Evolutionary conservation across 148 eudicot species (phyloP).

Genomic region (Spergularia bocconei): DNA sequence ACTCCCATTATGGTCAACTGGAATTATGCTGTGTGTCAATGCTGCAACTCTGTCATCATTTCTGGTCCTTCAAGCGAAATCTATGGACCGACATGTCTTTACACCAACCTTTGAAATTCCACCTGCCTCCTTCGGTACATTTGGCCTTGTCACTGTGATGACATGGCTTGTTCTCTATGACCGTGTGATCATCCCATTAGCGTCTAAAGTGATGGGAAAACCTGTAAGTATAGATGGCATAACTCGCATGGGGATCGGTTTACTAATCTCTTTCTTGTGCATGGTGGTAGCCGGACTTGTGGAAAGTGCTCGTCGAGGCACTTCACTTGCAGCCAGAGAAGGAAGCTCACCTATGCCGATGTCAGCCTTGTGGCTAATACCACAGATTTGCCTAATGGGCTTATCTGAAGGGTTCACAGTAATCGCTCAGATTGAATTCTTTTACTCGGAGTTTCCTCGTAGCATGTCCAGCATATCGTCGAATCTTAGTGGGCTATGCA

Average conservation of each 20-base stretch:
- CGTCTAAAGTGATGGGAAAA: constrained; percentile 27
- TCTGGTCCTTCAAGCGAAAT: constrained; percentile 40
- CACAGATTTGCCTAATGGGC: constrained; percentile 25
- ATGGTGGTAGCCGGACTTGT: constrained; percentile 25
- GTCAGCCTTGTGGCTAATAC: constrained; percentile 31
- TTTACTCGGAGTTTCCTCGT: constrained; percentile 31
- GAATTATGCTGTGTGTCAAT: constrained; percentile 28
- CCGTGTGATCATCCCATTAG: constrained; percentile 38
- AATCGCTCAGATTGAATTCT: constrained; percentile 28
- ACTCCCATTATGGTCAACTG: constrained; percentile 34
- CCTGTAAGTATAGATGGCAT: constrained; percentile 19
- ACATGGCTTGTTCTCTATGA: constrained; percentile 39
- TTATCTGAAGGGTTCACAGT: constrained; percentile 20
- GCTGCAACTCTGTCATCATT: constrained; percentile 22
- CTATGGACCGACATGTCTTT: constrained; percentile 43
- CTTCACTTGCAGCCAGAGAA: neutral
- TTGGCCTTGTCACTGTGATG: constrained; percentile 23
- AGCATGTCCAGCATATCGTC: constrained; percentile 34
- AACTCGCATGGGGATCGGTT: constrained; percentile 37
- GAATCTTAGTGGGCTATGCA: constrained; percentile 12
- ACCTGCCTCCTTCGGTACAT: constrained; percentile 37
- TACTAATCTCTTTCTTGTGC: constrained; percentile 21
- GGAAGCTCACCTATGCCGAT: constrained; percentile 1
- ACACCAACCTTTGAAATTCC: constrained; percentile 39
- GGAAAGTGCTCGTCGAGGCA: constrained; percentile 29